Percentiles rank a stretch among this genome's conserved stretches.
Evolutionary conservation across 192 early-diverging fungal genomes (phyloP).

Genomic region (Bifiguratus adelaidae): DNA sequence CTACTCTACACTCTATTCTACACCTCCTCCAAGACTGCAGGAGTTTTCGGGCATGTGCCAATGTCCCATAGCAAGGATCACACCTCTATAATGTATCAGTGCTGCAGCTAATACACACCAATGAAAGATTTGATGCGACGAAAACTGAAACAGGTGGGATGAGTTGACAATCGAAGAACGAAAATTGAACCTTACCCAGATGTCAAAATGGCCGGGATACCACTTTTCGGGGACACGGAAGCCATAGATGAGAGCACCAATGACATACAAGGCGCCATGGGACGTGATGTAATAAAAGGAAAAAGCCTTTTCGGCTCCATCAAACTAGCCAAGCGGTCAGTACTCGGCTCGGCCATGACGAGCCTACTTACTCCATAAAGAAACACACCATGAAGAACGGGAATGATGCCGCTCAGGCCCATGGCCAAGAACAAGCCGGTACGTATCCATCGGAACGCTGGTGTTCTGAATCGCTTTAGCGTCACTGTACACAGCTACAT

Average conservation of each 20-base stretch:
- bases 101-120: slow-evolving; percentile 2
- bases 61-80: slow-evolving; percentile 2
- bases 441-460: slow-evolving; percentile 69
- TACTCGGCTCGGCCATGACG: neutral
- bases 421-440: slow-evolving; percentile 70
- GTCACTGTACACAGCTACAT: slow-evolving; percentile 42
- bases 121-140: slow-evolving; percentile 5
- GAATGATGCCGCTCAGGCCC: slow-evolving; percentile 67
- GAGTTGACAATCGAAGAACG: neutral
- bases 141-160: neutral
- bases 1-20: no score
- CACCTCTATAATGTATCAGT: neutral
- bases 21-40: no score
- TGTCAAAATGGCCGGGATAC: slow-evolving; percentile 77
- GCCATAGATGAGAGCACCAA: slow-evolving; percentile 83
- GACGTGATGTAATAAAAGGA: slow-evolving; percentile 47
- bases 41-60: no score
- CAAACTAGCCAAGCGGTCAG: neutral
- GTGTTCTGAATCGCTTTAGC: slow-evolving; percentile 49
- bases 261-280: slow-evolving; percentile 72
- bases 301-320: slow-evolving; percentile 28
- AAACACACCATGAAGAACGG: slow-evolving; percentile 49
- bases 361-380: slow-evolving; percentile 52
- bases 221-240: slow-evolving; percentile 72
- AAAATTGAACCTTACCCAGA: slow-evolving; percentile 42